A percentile compares a stretch with the other conserved stretches of the same genome.
Conservation (phyloP, 805 yeast species). For the Wickerhamiella lipophila region DNA sequence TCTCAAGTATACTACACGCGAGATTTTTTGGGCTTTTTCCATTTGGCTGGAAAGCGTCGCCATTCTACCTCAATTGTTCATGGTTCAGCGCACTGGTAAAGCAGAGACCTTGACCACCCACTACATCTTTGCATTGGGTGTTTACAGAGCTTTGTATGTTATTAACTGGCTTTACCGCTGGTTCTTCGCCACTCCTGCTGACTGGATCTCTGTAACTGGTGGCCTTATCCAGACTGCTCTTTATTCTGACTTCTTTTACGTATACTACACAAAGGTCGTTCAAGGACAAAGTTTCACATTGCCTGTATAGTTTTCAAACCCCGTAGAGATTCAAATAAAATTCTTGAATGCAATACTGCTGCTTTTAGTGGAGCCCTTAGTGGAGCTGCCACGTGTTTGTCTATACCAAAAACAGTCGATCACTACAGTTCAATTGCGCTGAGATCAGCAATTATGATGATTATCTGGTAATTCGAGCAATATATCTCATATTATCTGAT, state of each 20-base stretch:
- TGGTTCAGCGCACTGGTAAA: conserved; percentile 79
- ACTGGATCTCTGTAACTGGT: conserved; percentile 57
- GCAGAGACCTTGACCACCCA: conserved; percentile 81
- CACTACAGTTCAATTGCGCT: no score
- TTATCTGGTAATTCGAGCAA: no score
- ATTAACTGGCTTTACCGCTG: conserved; percentile 94
- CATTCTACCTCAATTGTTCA: conserved; percentile 81
- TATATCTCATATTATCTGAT: no score
- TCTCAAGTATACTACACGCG: conserved; percentile 46
- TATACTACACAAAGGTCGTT: conserved; percentile 70
- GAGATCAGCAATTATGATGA: no score
- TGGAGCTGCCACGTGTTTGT: background rate
- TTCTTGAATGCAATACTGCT: no score
- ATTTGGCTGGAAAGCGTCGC: conserved; percentile 90
- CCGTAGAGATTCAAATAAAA: background rate
- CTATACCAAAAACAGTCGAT: no score
- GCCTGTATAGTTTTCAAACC: conserved; percentile 31
- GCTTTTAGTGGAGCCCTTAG: no score
- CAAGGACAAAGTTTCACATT: conserved; percentile 65
- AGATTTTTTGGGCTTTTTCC: conserved; percentile 67
- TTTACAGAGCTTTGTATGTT: conserved; percentile 77
- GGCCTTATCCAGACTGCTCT: conserved; percentile 77
- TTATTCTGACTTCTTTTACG: conserved; percentile 91
- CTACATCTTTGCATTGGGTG: conserved; percentile 85
- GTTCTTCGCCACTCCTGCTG: conserved; percentile 39